phyloP scores from a whole-genome alignment of 371 early-diverging fungal genomes.

The Nematocida sp. region DNA sequence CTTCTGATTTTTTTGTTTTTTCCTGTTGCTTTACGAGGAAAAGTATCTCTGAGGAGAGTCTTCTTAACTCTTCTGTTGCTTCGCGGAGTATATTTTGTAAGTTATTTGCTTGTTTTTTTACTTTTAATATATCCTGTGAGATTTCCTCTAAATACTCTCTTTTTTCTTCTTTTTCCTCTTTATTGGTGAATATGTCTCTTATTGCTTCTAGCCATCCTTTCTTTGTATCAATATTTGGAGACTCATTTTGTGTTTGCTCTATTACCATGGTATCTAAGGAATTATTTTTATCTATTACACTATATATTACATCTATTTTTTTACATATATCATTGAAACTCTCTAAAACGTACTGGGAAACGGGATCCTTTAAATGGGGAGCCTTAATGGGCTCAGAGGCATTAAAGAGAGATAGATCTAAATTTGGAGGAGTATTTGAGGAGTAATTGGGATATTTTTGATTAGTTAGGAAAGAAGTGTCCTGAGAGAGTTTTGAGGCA shows the following conservation, averaged over 20 bases:
- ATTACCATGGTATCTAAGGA: constrained; percentile 39
- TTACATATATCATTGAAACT: constrained; percentile 30
- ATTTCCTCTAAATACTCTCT: not conserved
- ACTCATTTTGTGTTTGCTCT: constrained; percentile 5
- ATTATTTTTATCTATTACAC: constrained; percentile 12
- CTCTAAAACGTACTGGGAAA: constrained; percentile 8
- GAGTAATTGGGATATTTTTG: too few species aligned
- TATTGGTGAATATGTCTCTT: constrained; percentile 28
- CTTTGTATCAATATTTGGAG: not conserved
- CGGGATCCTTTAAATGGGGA: not conserved
- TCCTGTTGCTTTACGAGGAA: not conserved
- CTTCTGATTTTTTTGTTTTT: not conserved
- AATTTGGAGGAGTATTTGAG: too few species aligned
- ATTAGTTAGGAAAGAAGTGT: too few species aligned
- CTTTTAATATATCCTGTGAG: not conserved
- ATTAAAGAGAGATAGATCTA: too few species aligned
- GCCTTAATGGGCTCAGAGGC: too few species aligned
- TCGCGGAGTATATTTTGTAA: not conserved
- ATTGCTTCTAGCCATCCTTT: constrained; percentile 41
- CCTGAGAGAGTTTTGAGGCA: too few species aligned
- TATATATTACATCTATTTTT: constrained; percentile 33
- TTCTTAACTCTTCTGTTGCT: not conserved
- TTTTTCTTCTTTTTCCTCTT: not conserved
- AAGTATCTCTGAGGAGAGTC: constrained; percentile 15
- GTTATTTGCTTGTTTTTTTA: not conserved